These are phyloP conservation scores for Xylariomycetidae sp. DNA, from an alignment of 2,329 filamentous ascomycete species.

Conservation along the genomic window DNA sequence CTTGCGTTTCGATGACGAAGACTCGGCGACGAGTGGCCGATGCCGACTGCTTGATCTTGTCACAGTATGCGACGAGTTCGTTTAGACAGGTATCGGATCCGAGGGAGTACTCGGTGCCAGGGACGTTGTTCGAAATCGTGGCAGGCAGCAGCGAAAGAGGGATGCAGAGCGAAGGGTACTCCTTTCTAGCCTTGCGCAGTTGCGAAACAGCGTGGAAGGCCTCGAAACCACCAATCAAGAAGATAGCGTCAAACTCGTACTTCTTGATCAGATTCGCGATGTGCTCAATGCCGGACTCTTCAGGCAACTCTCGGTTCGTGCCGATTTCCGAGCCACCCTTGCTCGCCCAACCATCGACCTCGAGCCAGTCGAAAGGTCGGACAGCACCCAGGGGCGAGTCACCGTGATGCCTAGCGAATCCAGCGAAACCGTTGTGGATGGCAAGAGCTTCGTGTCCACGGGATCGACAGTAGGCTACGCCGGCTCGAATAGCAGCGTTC, in stretches of 20 bases:
- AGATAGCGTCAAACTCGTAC: conserved; percentile 86
- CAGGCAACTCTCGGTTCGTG: conserved; percentile 88
- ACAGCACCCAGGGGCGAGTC: conserved; percentile 80
- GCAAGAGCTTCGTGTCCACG: conserved; percentile 89
- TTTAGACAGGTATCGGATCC: conserved; percentile 96
- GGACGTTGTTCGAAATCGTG: conserved; percentile 98
- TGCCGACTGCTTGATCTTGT: conserved; percentile 95
- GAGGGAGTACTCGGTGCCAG: conserved; percentile 93
- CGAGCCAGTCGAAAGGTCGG: conserved; percentile 82
- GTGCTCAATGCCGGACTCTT: conserved; percentile 74
- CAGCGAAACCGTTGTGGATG: conserved; percentile 95
- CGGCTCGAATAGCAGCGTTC: conserved; percentile 92
- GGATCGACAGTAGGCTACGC: conserved; percentile 85
- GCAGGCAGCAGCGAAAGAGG: conserved; percentile 87
- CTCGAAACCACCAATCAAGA: conserved; percentile 92
- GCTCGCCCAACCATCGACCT: conserved; percentile 92
- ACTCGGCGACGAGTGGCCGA: conserved; percentile 89
- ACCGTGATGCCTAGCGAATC: conserved; percentile 81
- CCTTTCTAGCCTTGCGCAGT: conserved; percentile 69
- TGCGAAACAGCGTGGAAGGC: conserved; percentile 90
- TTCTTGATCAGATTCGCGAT: conserved; percentile 78
- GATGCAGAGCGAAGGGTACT: conserved; percentile 83
- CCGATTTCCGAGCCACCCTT: conserved; percentile 97
- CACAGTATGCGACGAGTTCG: conserved; percentile 88
- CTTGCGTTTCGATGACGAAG: conserved; percentile 97